Conservation (phyloP, 1,284 basidiomycete species). For the Lentinus polychrous region DNA sequence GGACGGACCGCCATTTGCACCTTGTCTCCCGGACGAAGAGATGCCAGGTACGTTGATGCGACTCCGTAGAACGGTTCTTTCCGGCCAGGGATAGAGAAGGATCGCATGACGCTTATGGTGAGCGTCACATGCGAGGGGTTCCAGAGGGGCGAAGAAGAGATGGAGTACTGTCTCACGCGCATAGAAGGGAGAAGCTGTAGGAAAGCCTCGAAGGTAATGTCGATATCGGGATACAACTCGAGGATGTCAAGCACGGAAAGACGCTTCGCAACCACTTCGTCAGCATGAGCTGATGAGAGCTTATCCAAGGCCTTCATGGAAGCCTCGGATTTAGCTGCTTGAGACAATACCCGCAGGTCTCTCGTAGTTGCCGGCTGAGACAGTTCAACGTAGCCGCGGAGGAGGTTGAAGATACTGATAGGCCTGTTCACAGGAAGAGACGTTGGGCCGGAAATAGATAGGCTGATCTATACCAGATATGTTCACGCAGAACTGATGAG, state of each 20-base stretch:
- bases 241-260: slow-evolving; percentile 40
- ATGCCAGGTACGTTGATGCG: slow-evolving; percentile 40
- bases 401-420: slow-evolving; percentile 29
- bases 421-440: slow-evolving; percentile 36
- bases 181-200: slow-evolving; percentile 39
- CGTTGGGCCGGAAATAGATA: slow-evolving; percentile 32
- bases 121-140: slow-evolving; percentile 36
- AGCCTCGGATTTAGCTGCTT: slow-evolving; percentile 10
- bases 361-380: slow-evolving; percentile 37
- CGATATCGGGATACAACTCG: slow-evolving; percentile 31
- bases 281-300: slow-evolving; percentile 15
- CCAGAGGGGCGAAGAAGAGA: slow-evolving; percentile 45
- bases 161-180: slow-evolving; percentile 46
- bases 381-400: slow-evolving; percentile 43
- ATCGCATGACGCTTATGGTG: slow-evolving; percentile 38
- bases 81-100: slow-evolving; percentile 27
- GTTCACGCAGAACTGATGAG: background rate
- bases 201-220: slow-evolving; percentile 33
- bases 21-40: slow-evolving; percentile 33
- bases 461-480: slow-evolving; percentile 25
- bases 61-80: slow-evolving; percentile 36
- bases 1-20: slow-evolving; percentile 40
- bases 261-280: slow-evolving; percentile 30
- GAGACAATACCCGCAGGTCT: slow-evolving; percentile 26
- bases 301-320: slow-evolving; percentile 19